Percentiles rank a stretch among this genome's conserved stretches.
phyloP scores from a whole-genome alignment of 345 rosid genomes.

The Citrus australasica region DNA sequence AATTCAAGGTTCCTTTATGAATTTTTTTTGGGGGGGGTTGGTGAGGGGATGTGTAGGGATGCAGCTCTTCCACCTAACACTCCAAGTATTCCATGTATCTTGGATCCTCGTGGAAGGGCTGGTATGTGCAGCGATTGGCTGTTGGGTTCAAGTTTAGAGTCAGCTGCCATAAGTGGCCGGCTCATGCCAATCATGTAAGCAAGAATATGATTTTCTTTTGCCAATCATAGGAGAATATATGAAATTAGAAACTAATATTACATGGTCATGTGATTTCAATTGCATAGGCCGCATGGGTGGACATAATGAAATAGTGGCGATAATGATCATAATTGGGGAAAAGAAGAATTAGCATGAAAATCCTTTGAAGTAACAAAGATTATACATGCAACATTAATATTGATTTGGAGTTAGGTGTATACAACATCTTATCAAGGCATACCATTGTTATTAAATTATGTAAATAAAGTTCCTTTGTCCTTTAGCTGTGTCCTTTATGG shows the following conservation, averaged over 20 bases:
- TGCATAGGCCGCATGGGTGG: too few species aligned
- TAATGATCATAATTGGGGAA: too few species aligned
- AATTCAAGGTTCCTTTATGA: neutral
- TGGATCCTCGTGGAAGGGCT: conserved; percentile 82
- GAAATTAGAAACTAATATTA: neutral
- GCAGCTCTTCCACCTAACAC: conserved; percentile 85
- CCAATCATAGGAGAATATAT: neutral
- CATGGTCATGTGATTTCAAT: neutral
- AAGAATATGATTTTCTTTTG: neutral
- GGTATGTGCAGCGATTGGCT: conserved; percentile 96
- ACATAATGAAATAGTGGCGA: too few species aligned
- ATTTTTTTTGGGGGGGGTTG: too few species aligned
- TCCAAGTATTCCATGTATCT: conserved; percentile 65
- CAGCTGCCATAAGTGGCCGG: conserved; percentile 82
- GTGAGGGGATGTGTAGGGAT: conserved; percentile 44
- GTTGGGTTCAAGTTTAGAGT: conserved; percentile 76
- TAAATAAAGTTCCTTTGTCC: neutral
- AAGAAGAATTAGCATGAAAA: too few species aligned
- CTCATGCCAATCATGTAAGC: conserved; percentile 75
- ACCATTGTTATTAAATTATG: neutral
- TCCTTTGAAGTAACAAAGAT: neutral
- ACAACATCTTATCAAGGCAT: neutral
- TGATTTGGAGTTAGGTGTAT: neutral
- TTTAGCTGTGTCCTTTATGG: neutral
- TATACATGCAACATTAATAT: neutral